A percentile compares a stretch with the other conserved stretches of the same genome.
Evolutionary conservation across 306 rosid species (phyloP).

Genomic region (Cicer arietinum): DNA sequence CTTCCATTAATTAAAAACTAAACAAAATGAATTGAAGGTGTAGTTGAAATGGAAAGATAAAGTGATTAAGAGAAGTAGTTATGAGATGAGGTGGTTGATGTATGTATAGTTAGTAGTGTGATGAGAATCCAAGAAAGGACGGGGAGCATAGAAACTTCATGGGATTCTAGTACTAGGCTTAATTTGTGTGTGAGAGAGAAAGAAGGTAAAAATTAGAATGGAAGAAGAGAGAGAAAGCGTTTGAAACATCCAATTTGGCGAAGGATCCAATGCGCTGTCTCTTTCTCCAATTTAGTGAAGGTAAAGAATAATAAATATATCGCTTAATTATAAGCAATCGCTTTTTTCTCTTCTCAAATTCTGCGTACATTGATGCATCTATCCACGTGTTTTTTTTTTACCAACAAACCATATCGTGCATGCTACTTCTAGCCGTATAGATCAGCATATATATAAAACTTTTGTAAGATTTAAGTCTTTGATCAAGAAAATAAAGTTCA

Average conservation of each 20-base stretch:
- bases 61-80: neutral
- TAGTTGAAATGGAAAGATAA: neutral
- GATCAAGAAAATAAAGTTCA: too few species aligned
- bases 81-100: neutral
- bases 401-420: slow-evolving; percentile 53
- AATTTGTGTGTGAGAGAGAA: slow-evolving; percentile 41
- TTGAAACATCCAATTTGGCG: slow-evolving; percentile 57
- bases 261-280: slow-evolving; percentile 75
- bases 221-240: slow-evolving; percentile 8
- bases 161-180: slow-evolving; percentile 50
- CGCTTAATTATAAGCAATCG: slow-evolving; percentile 29
- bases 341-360: slow-evolving; percentile 32
- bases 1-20: slow-evolving; percentile 11
- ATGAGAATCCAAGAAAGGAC: slow-evolving; percentile 29
- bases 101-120: neutral
- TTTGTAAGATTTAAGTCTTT: too few species aligned
- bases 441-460: too few species aligned
- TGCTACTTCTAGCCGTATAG: slow-evolving; percentile 18
- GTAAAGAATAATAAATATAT: slow-evolving; percentile 45
- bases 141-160: slow-evolving; percentile 37
- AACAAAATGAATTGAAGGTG: neutral
- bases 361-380: slow-evolving; percentile 53
- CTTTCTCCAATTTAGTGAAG: slow-evolving; percentile 53
- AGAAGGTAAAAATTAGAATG: slow-evolving; percentile 22
- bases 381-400: slow-evolving; percentile 52